These are phyloP conservation scores for Mycena galericulata DNA, from an alignment of 768 basidiomycete genomes.

Conservation along the genomic window DNA sequence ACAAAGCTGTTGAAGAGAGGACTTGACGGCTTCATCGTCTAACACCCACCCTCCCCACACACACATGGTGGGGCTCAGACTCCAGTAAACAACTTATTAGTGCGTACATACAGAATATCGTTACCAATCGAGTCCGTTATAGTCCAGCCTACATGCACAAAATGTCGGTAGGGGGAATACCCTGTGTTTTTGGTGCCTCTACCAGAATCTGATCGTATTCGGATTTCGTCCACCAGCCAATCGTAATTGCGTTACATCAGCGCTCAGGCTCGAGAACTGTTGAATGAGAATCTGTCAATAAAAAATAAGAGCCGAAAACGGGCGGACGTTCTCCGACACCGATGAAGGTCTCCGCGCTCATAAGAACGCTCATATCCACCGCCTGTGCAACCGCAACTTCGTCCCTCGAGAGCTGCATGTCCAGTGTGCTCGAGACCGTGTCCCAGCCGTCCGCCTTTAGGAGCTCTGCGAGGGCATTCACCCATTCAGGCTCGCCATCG, in stretches of 20 bases:
- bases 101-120: too few species aligned
- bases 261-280: conserved; percentile 47
- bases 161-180: too few species aligned
- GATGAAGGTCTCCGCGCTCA: conserved; percentile 59
- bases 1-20: too few species aligned
- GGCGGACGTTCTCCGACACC: conserved; percentile 55
- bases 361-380: conserved; percentile 62
- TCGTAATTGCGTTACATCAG: conserved; percentile 51
- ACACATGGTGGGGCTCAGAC: too few species aligned
- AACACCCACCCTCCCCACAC: too few species aligned
- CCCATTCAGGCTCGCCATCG: conserved; percentile 56
- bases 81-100: too few species aligned
- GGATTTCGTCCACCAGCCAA: conserved; percentile 36
- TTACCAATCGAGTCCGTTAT: too few species aligned
- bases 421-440: conserved; percentile 51
- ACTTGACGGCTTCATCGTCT: too few species aligned
- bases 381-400: conserved; percentile 59
- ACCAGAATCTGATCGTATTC: conserved; percentile 24
- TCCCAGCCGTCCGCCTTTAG: conserved; percentile 52
- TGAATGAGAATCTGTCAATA: background rate
- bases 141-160: too few species aligned
- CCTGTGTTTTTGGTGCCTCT: too few species aligned
- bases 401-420: conserved; percentile 54
- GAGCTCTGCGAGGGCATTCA: conserved; percentile 49
- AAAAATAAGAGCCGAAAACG: background rate